Base-by-base conservation (phyloP, 208 protist genomes). In the Leishmania martiniquensis region DNA sequence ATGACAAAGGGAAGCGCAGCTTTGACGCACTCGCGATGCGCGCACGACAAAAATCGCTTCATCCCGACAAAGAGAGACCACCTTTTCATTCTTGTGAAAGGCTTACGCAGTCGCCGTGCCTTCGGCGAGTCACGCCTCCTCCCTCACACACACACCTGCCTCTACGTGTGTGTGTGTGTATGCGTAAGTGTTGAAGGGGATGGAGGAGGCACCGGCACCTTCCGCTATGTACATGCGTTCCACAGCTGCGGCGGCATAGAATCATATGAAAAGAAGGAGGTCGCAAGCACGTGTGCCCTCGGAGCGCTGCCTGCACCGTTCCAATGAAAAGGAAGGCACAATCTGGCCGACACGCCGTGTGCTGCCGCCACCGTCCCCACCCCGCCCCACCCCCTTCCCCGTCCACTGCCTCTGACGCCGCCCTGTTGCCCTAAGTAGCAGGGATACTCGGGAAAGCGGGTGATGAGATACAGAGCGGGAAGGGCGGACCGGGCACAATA, bases 181-280 rank as follows among this genome's bases (percentile, higher is more conserved):
- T n/a, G n/a, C n/a, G n/a, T n/a, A n/a, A n/a, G n/a, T n/a, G n/a
- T n/a, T n/a, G 22, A 57, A 25, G 52, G 22, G 17, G 52, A 7
- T 9, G 51, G 51, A 7, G 22, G 22, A 57, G 52, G 52, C 52
- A 25, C 52, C 22, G 22, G 29, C 25, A 34, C 37, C 9, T 34
- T n/a, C n/a, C 65, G 42, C 65, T 51, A 51, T 15, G 10, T 51
- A 69, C 65, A 69, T 69, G 65, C 25, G 65, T 34, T 34, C 42
- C 65, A 69, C 42, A 34, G 42, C 47, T 47, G 44, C 65, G 51
- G 9, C 39, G 12, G 39, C 37, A 69, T 22, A 44, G 29, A 32
- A 37, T 37, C 29, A 13, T 15, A 20, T 15, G 1, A 34, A 63
- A 17, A 63, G 29, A 63, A 63, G 20, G 29, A 37, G 57, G 25